Percentiles rank a stretch among this genome's conserved stretches.
These are phyloP conservation scores for Cladosporium sp. DNA, from an alignment of 2,329 filamentous ascomycete genomes.

Conservation along the genomic window DNA sequence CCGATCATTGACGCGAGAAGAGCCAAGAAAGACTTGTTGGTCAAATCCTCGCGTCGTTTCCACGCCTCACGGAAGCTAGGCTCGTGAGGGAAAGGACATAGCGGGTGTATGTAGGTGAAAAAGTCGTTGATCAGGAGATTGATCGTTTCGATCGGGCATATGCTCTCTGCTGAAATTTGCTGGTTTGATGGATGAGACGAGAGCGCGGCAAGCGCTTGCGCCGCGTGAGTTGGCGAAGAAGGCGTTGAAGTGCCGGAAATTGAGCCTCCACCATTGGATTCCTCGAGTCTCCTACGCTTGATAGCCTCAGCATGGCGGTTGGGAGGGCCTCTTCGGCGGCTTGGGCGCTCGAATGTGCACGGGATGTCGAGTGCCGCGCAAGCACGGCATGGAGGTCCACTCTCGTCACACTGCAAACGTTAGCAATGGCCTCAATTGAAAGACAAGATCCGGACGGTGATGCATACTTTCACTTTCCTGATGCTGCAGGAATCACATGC, in stretches of 20 bases:
- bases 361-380: constrained; percentile 66
- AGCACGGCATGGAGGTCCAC: constrained; percentile 65
- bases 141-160: constrained; percentile 68
- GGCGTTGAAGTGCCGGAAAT: constrained; percentile 46
- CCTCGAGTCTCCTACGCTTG: constrained; percentile 59
- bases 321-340: constrained; percentile 63
- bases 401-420: constrained; percentile 59
- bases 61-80: constrained; percentile 73
- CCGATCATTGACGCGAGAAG: constrained; percentile 74
- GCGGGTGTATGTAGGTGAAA: constrained; percentile 78
- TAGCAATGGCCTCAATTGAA: not conserved
- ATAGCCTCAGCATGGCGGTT: constrained; percentile 67
- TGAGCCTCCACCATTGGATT: constrained; percentile 32
- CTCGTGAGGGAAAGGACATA: constrained; percentile 76
- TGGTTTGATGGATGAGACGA: constrained; percentile 45
- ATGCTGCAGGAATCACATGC: constrained; percentile 43
- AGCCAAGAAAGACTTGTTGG: constrained; percentile 66
- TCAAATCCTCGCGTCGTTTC: constrained; percentile 64
- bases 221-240: constrained; percentile 55
- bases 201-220: constrained; percentile 53
- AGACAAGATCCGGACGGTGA: not conserved
- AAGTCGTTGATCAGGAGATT: constrained; percentile 75
- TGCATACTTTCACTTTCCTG: constrained; percentile 41
- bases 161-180: constrained; percentile 62
- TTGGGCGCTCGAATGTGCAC: constrained; percentile 66